Conservation (phyloP, 768 basidiomycete species). For the Termitomyces sp. region DNA sequence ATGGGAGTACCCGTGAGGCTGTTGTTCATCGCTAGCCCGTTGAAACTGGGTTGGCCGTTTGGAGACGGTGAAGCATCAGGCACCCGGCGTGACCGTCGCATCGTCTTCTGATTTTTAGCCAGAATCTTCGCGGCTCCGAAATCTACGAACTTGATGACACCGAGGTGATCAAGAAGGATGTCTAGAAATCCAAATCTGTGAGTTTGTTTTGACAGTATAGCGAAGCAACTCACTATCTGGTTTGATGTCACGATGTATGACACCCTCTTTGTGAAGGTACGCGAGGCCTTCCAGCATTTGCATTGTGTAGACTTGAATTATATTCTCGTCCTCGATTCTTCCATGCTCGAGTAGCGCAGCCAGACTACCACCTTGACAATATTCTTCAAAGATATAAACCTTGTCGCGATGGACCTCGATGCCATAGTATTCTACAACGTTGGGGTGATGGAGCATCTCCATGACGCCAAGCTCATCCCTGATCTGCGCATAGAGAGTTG, state of each 20-base stretch:
- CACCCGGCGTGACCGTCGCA: conserved; percentile 66
- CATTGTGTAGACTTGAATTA: conserved; percentile 93
- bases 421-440: conserved; percentile 98
- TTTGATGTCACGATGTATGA: conserved; percentile 96
- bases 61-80: conserved; percentile 33
- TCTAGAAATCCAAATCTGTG: conserved; percentile 44
- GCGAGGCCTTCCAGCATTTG: conserved; percentile 95
- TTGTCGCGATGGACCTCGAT: conserved; percentile 99
- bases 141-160: conserved; percentile 95
- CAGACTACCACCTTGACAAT: conserved; percentile 93
- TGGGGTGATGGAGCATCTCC: conserved; percentile 97
- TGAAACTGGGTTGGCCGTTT: conserved; percentile 30
- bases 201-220: not conserved
- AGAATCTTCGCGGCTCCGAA: conserved; percentile 97
- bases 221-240: conserved; percentile 77
- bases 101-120: conserved; percentile 82
- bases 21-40: conserved; percentile 62
- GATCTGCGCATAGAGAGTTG: conserved; percentile 88
- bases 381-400: conserved; percentile 99
- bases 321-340: conserved; percentile 93
- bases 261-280: conserved; percentile 89
- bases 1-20: conserved; percentile 96
- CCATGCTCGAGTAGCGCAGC: conserved; percentile 88
- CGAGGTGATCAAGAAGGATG: conserved; percentile 84
- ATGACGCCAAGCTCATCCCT: conserved; percentile 95